phyloP scores from a whole-genome alignment of 192 early-diverging fungal genomes.

The Fimicolochytrium jonesii region DNA sequence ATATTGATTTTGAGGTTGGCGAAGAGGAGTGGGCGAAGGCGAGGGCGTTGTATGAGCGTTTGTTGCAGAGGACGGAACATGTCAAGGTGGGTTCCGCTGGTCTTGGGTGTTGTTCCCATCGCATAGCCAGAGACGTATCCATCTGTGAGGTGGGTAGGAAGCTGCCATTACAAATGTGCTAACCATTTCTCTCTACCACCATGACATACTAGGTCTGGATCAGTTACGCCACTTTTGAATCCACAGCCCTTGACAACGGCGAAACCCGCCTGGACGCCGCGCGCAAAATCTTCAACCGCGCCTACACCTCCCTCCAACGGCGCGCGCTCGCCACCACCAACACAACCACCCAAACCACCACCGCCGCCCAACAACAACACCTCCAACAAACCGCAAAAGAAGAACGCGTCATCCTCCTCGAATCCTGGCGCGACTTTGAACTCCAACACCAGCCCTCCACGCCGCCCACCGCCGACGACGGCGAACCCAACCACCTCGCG shows the following conservation, averaged over 20 bases:
- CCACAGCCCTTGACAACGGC: slow-evolving; percentile 56
- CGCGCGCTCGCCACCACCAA: too few relatives aligned
- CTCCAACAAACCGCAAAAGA: slow-evolving; percentile 65
- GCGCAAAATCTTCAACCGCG: slow-evolving; percentile 72
- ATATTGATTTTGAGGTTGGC: slow-evolving; percentile 90
- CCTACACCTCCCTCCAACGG: slow-evolving; percentile 65
- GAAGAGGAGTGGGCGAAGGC: slow-evolving; percentile 79
- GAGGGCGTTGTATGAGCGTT: slow-evolving; percentile 73
- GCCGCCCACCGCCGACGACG: slow-evolving; percentile 36
- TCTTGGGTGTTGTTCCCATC: too few relatives aligned
- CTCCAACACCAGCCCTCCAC: slow-evolving; percentile 50
- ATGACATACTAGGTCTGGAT: slow-evolving; percentile 86
- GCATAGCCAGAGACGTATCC: too few relatives aligned
- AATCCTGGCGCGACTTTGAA: slow-evolving; percentile 90
- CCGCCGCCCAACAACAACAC: too few relatives aligned
- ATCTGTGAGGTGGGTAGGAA: too few relatives aligned
- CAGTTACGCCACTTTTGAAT: slow-evolving; percentile 89
- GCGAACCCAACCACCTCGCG: slow-evolving; percentile 37
- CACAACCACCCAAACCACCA: too few relatives aligned
- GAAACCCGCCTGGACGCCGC: slow-evolving; percentile 47
- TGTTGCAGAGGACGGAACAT: slow-evolving; percentile 84
- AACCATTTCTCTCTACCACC: too few relatives aligned
- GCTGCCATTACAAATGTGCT: too few relatives aligned
- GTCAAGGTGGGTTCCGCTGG: slow-evolving; percentile 91
- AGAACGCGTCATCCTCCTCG: slow-evolving; percentile 83